Base-by-base conservation (phyloP, 345 rosid species). In the Acer yangbiense region DNA sequence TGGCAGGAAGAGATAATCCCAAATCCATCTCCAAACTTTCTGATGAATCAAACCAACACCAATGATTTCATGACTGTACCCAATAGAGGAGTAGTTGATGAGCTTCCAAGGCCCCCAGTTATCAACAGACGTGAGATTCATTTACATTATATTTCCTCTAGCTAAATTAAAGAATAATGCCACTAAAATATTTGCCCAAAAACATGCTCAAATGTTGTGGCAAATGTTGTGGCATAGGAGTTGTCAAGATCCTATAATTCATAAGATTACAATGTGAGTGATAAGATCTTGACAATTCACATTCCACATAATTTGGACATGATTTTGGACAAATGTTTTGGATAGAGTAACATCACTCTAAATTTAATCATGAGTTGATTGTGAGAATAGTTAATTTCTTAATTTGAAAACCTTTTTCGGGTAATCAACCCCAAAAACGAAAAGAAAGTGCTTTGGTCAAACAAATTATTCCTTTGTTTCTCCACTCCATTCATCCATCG, bases 101-200 rank as follows among this genome's bases (percentile, higher is more conserved):
- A 85, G 80, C 81, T 87, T 48, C 88, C 90, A 54, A 85, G 83
- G 76, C 90, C 88, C 11, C 86, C 88, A 9, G 83, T 73, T 32
- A 79, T 82, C 68, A 88, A 83, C 75, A 80, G 88, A 87, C 85
- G 91, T 88, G 70, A 83, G 90, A 58, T 12, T 54, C 65, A 29
- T 48, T 46, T 12, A 43, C 65, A 29, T 58, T 46, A 17, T 6
- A 67, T 39, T 13, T 52, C 10, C 17, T 9, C 9, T 48, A 6
- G 0, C 65, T 35, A 21, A 4, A 32, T 32, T 32, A 32, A 32
- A 32, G 39, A 32, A 32, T 32, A 4, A 32, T 32, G 39, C 6
- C 0, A 32, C 6, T 4, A 32, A 3, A 32, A 32, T 32, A 32
- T 32, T 32, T 32, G 0, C 0, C 39, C 39, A 32, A 32, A 32